phyloP scores from a whole-genome alignment of 2,329 filamentous ascomycete species.

The Pseudonectria foliicola region DNA sequence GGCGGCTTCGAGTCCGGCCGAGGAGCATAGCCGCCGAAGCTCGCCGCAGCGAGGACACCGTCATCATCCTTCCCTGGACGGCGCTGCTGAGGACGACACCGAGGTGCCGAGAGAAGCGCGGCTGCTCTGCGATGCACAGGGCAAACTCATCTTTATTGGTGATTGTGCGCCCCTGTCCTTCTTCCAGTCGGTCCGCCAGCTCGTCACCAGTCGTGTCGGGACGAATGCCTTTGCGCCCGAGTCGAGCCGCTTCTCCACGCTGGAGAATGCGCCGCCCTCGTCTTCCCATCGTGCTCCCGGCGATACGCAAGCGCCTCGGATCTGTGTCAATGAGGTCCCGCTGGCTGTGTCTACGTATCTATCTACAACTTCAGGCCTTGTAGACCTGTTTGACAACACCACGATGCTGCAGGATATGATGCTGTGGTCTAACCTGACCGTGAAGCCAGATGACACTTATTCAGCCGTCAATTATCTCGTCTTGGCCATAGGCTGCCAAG shows the following conservation, averaged over 20 bases:
- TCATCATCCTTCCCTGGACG: background rate
- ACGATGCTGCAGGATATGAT: constrained; percentile 33
- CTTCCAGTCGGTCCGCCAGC: constrained; percentile 46
- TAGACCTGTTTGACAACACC: constrained; percentile 40
- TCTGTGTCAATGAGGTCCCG: constrained; percentile 21
- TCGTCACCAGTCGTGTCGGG: constrained; percentile 43
- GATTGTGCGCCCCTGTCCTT: constrained; percentile 50
- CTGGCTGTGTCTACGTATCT: constrained; percentile 30
- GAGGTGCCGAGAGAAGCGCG: constrained; percentile 48
- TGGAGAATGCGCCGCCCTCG: constrained; percentile 35
- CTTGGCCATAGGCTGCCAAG: constrained; percentile 42
- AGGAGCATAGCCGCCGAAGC: constrained; percentile 1
- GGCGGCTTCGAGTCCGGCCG: constrained; percentile 6
- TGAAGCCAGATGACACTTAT: constrained; percentile 28
- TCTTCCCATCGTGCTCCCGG: constrained; percentile 14
- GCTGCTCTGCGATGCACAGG: constrained; percentile 44
- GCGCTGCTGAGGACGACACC: constrained; percentile 40
- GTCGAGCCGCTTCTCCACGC: constrained; percentile 41
- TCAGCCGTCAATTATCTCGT: constrained; percentile 42
- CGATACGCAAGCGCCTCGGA: constrained; percentile 18
- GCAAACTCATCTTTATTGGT: constrained; percentile 48
- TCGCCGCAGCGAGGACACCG: constrained; percentile 3
- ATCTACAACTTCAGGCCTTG: constrained; percentile 36
- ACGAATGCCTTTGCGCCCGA: constrained; percentile 44
- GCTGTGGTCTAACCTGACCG: constrained; percentile 32